Base-by-base conservation (phyloP, 2,329 filamentous ascomycete genomes). In the Incumbomyces delicatus region DNA sequence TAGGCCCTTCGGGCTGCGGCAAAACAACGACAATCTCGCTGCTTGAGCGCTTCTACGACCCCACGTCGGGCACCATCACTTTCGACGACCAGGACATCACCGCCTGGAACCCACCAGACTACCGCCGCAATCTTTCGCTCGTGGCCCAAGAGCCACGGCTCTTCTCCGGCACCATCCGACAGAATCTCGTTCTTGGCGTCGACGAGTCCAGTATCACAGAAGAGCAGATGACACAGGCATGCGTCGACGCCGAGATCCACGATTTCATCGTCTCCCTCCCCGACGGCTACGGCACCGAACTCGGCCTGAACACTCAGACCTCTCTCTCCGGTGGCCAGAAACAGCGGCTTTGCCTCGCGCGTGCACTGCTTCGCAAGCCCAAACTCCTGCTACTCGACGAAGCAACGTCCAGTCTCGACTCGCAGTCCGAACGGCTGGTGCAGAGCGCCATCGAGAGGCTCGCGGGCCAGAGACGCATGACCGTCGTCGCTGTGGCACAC, bases 401-500 rank as follows among this genome's bases (percentile, higher is more conserved):
- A 58, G 76, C 78, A 2, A 80, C 77, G 0, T 72, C 67, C 1
- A 72, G 69, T 43, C 68, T 87, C 0, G 82, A 86, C 53, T 79
- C 78, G 0, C 75, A 81, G 56, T 79, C 75, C 0, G 83, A 86
- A 59, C 75, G 75, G 51, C 66, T 81, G 1, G 42, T 86, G 8
- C 81, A 89, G 62, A 70, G 68, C 1, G 83, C 83, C 0, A 78
- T 89, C 58, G 81, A 87, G 67, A 70, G 70, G 35, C 60, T 55
- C 30, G 79, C 78, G 0, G 73, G 72, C 2, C 70, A 72, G 52
- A 41, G 52, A 14, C 80, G 58, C 27, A 58, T 62, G 45, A 78
- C 86, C 1, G 85, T 85, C 50, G 70, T 92, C 2, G 83, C 84
- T 2, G 84, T 92, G 10, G 86, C 86, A 1, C 86, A 90, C 61